phyloP scores from a whole-genome alignment of 768 basidiomycete species.

The Podaxis sp. region DNA sequence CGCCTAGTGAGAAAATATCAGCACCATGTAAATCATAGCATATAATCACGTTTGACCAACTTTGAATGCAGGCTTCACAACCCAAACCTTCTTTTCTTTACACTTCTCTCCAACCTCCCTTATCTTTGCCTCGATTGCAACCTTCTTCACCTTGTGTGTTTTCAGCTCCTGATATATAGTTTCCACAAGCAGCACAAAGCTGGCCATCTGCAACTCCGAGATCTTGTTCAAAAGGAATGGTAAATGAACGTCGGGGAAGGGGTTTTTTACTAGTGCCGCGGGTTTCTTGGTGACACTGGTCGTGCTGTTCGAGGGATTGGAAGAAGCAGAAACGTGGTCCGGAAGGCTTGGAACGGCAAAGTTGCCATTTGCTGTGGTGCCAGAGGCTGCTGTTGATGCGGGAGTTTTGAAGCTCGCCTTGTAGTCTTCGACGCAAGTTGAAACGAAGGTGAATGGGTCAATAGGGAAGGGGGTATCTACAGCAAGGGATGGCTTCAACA shows the following conservation, averaged over 20 bases:
- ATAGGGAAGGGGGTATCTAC: constrained; percentile 71
- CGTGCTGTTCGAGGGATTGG: constrained; percentile 8
- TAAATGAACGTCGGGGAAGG: constrained; percentile 69
- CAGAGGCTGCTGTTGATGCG: constrained; percentile 13
- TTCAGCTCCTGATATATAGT: constrained; percentile 69
- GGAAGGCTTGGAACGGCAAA: constrained; percentile 51
- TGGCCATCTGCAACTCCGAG: constrained; percentile 55
- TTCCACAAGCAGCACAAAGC: constrained; percentile 67
- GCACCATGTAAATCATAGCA: not conserved
- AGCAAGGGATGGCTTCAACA: constrained; percentile 8
- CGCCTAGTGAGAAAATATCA: not conserved
- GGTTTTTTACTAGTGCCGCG: constrained; percentile 43
- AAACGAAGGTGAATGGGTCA: constrained; percentile 76
- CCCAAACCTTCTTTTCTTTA: constrained; percentile 72
- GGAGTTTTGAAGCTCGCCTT: constrained; percentile 26
- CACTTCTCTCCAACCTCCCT: constrained; percentile 75
- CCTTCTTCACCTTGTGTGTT: constrained; percentile 76
- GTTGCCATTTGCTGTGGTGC: constrained; percentile 22
- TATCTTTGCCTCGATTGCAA: constrained; percentile 78
- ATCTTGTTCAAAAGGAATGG: constrained; percentile 64
- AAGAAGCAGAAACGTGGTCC: constrained; percentile 15
- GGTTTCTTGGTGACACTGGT: constrained; percentile 28
- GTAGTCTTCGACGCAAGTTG: constrained; percentile 41
- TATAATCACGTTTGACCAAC: constrained; percentile 1
- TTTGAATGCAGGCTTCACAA: constrained; percentile 48